Evolutionary conservation across 495 filamentous ascomycete genomes (phyloP).

Genomic region (Lepidopterella palustris): DNA sequence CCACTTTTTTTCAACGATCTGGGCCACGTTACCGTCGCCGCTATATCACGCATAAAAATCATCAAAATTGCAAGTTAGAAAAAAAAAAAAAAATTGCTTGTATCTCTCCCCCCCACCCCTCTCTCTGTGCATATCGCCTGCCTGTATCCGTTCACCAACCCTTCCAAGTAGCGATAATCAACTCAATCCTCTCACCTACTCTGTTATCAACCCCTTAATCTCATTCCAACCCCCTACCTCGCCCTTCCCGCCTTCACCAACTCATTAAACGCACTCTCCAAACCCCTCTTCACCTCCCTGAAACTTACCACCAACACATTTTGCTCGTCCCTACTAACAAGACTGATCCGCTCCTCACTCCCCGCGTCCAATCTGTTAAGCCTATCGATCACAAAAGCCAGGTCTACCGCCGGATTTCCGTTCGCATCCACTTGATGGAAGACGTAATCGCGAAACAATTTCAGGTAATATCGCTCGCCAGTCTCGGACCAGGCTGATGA

Average conservation of each 20-base stretch:
- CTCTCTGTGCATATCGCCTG: too few relatives aligned
- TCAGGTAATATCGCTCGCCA: conserved; percentile 82
- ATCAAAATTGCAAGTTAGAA: too few relatives aligned
- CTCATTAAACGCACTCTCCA: conserved; percentile 74
- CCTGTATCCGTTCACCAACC: too few relatives aligned
- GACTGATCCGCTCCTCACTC: conserved; percentile 71
- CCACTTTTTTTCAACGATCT: too few relatives aligned
- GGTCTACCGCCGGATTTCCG: conserved; percentile 70
- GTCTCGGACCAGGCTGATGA: conserved; percentile 66
- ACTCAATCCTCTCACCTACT: too few relatives aligned
- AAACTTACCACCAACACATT: conserved; percentile 80
- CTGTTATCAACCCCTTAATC: too few relatives aligned
- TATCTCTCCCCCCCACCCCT: too few relatives aligned
- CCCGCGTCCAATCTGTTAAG: conserved; percentile 92
- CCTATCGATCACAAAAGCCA: conserved; percentile 76
- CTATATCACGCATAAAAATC: too few relatives aligned
- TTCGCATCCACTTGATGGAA: conserved; percentile 89
- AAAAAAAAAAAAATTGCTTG: too few relatives aligned
- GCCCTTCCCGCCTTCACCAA: conserved; percentile 52
- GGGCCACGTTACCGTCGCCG: too few relatives aligned
- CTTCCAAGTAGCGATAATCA: too few relatives aligned
- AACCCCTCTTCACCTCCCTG: conserved; percentile 73
- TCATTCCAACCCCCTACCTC: neutral
- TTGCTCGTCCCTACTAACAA: conserved; percentile 85
- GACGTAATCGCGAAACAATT: conserved; percentile 92